These are phyloP conservation scores for Linnemannia schmuckeri DNA, from an alignment of 192 early-diverging fungal species.

Conservation along the genomic window DNA sequence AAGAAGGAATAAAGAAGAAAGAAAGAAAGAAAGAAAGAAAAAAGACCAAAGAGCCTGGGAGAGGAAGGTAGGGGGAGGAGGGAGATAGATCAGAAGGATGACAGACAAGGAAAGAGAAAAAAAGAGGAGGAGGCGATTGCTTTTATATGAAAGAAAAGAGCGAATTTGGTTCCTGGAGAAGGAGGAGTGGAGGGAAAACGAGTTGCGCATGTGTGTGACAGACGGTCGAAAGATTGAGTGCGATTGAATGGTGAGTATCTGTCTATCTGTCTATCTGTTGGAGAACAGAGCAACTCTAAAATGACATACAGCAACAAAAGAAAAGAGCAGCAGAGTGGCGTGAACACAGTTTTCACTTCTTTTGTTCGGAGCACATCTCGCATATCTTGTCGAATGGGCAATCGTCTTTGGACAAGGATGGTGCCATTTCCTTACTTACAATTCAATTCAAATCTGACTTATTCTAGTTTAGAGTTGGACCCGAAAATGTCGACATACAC, in stretches of 20 bases:
- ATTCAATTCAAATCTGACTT: neutral
- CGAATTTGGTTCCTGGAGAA: neutral
- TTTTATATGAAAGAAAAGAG: conserved; percentile 25
- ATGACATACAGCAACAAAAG: neutral
- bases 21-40: neutral
- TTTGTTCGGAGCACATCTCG: neutral
- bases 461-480: neutral
- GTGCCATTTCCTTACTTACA: neutral
- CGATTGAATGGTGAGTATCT: too few species aligned
- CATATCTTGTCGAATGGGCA: neutral
- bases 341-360: neutral
- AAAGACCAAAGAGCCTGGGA: neutral
- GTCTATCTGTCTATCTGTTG: too few species aligned
- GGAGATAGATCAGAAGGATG: neutral
- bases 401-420: neutral
- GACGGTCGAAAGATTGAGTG: too few species aligned
- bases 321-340: neutral
- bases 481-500: neutral
- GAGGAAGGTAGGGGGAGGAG: neutral
- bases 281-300: neutral
- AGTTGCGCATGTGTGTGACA: neutral
- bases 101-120: conserved; percentile 24
- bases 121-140: neutral
- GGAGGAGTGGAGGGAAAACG: neutral
- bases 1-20: conserved; percentile 3